These are phyloP conservation scores for Hapsidospora chrysogenum DNA, from an alignment of 495 filamentous ascomycete species.

Conservation along the genomic window DNA sequence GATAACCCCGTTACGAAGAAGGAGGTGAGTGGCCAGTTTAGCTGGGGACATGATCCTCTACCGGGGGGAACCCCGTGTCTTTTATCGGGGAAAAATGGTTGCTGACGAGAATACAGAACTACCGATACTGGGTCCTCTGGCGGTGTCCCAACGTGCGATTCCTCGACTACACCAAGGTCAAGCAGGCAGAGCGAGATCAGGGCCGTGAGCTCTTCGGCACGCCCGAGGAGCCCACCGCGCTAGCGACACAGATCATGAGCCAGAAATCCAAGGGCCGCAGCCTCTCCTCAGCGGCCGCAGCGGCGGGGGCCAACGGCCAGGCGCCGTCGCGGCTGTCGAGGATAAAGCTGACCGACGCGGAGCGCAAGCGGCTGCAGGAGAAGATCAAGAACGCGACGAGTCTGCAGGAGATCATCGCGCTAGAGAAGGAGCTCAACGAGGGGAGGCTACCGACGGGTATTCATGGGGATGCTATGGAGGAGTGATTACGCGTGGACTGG, in stretches of 20 bases:
- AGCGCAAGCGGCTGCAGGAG: constrained; percentile 25
- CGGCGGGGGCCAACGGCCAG: no score
- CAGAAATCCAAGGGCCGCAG: constrained; percentile 75
- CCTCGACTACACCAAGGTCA: constrained; percentile 86
- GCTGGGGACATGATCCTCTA: no score
- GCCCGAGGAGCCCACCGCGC: constrained; percentile 50
- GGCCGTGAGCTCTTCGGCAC: constrained; percentile 76
- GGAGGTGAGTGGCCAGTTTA: constrained; percentile 73
- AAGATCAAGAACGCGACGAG: constrained; percentile 73
- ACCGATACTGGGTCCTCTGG: constrained; percentile 85
- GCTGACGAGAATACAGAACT: constrained; percentile 42
- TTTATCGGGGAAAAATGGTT: no score
- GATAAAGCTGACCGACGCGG: constrained; percentile 28
- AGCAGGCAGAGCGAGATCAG: constrained; percentile 58
- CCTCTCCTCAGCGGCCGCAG: constrained; percentile 27
- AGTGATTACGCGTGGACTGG: no score
- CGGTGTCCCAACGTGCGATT: constrained; percentile 70
- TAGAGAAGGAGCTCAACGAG: constrained; percentile 78
- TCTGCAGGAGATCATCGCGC: constrained; percentile 61
- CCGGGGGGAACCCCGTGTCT: no score
- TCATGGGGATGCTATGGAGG: constrained; percentile 37
- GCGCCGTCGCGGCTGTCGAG: constrained; percentile 47
- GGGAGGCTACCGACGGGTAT: constrained; percentile 62
- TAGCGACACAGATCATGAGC: constrained; percentile 81
- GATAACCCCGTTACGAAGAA: constrained; percentile 85